Evolutionary conservation across 805 yeast species (phyloP).

Genomic region (Blastobotrys parvus): DNA sequence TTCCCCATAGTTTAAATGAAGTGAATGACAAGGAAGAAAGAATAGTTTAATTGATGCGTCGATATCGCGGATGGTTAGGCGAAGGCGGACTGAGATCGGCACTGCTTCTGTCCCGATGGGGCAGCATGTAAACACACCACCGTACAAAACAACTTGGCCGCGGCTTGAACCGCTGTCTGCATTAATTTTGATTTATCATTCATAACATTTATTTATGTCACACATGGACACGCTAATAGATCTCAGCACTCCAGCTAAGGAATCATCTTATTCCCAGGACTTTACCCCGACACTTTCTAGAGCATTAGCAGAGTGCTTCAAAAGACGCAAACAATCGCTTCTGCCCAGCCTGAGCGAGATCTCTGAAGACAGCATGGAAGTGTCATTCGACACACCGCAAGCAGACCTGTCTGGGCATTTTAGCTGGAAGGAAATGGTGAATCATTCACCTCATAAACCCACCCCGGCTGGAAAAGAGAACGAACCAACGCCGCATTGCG

Average conservation of each 20-base stretch:
- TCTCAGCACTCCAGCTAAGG: slow-evolving; percentile 14
- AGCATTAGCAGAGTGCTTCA: slow-evolving; percentile 16
- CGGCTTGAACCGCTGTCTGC: no score
- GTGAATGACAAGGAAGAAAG: no score
- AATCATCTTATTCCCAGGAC: slow-evolving; percentile 5
- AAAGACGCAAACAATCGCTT: slow-evolving; percentile 9
- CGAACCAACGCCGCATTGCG: neutral
- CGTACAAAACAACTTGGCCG: no score
- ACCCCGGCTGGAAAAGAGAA: neutral
- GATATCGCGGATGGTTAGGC: no score
- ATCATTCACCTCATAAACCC: neutral
- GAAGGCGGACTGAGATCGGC: no score
- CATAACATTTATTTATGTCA: no score
- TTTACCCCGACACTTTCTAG: slow-evolving; percentile 17
- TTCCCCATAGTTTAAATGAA: neutral
- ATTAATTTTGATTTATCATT: no score
- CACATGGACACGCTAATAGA: no score
- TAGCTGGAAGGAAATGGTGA: neutral
- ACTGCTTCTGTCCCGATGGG: no score
- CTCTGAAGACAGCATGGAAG: neutral
- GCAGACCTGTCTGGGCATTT: neutral
- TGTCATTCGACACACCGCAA: slow-evolving; percentile 1
- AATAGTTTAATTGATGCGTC: no score
- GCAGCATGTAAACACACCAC: no score
- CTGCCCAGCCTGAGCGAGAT: slow-evolving; percentile 6